Percentiles rank a stretch among this genome's conserved stretches.
Conservation (phyloP, 148 eudicot species). For the Chenopodium suecicum region DNA sequence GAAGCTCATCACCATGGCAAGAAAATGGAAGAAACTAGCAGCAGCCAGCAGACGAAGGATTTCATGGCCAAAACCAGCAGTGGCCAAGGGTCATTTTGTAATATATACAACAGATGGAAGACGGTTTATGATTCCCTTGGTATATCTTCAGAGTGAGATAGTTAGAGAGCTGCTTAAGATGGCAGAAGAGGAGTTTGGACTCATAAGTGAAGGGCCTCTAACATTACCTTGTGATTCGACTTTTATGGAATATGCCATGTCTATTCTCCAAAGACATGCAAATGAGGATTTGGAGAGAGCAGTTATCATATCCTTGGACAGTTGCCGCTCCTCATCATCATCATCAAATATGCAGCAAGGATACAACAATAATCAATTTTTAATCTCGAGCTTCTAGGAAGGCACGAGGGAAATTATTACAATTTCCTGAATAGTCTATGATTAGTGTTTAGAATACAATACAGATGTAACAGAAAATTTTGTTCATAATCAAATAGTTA, state of each 20-base stretch:
- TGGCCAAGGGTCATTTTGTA: slow-evolving; percentile 32
- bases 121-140: slow-evolving; percentile 22
- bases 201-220: slow-evolving; percentile 37
- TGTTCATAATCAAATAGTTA: not conserved
- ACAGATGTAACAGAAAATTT: slow-evolving; percentile 1
- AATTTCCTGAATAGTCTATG: not conserved
- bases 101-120: slow-evolving; percentile 17
- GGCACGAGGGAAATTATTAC: not conserved
- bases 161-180: slow-evolving; percentile 37
- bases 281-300: slow-evolving; percentile 14
- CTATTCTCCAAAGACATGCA: slow-evolving; percentile 30
- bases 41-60: slow-evolving; percentile 24
- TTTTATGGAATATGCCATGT: slow-evolving; percentile 34
- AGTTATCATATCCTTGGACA: not conserved
- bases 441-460: not conserved
- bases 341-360: not conserved
- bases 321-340: slow-evolving; percentile 9
- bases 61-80: slow-evolving; percentile 5
- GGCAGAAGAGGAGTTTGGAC: slow-evolving; percentile 45
- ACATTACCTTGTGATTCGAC: slow-evolving; percentile 44
- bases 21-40: slow-evolving; percentile 31
- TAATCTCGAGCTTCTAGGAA: slow-evolving; percentile 13
- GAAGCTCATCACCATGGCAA: slow-evolving; percentile 28
- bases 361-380: not conserved
- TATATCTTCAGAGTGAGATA: slow-evolving; percentile 9